Base-by-base conservation (phyloP, 768 basidiomycete genomes). In the Exsudoporus frostii region DNA sequence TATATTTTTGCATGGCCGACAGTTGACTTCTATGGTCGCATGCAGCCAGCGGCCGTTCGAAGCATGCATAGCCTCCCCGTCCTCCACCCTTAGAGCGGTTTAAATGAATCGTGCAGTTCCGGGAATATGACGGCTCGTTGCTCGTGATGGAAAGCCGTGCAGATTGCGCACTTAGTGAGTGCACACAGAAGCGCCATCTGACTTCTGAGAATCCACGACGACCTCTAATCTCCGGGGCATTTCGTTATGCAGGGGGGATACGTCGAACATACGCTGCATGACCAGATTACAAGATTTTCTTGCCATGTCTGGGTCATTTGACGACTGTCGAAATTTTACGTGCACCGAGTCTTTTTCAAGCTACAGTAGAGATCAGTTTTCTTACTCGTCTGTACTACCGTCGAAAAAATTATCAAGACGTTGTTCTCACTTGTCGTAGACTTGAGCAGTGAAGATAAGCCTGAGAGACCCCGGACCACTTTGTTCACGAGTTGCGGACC, bases 381-480 rank as follows among this genome's bases (percentile, higher is more conserved):
- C 33, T 34, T n/a, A 22, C 4, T 3, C 11, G 13, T n/a, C n/a
- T n/a, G n/a, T n/a, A n/a, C n/a, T n/a, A n/a, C n/a, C n/a, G n/a
- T n/a, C n/a, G n/a, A n/a, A n/a, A n/a, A n/a, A n/a, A n/a, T n/a
- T n/a, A n/a, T n/a, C n/a, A n/a, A n/a, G n/a, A n/a, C n/a, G n/a
- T n/a, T n/a, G n/a, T n/a, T n/a, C n/a, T n/a, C n/a, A n/a, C n/a
- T n/a, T n/a, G n/a, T n/a, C n/a, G n/a, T 25, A 14, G 25, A 11
- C 42, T 32, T 19, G 22, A 24, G 17, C 34, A 36, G n/a, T 5
- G 7, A 17, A 30, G 15, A 7, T 15, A 17, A 34, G 34, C 7
- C 17, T 14, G 17, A 37, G 33, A 37, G 61, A 62, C 62, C 61
- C 61, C 61, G 15, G 39, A 27, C 27, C 38, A 60, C 54, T 29